These are phyloP conservation scores for Erodium trifolium DNA, from an alignment of 441 rosid species.

Conservation along the genomic window DNA sequence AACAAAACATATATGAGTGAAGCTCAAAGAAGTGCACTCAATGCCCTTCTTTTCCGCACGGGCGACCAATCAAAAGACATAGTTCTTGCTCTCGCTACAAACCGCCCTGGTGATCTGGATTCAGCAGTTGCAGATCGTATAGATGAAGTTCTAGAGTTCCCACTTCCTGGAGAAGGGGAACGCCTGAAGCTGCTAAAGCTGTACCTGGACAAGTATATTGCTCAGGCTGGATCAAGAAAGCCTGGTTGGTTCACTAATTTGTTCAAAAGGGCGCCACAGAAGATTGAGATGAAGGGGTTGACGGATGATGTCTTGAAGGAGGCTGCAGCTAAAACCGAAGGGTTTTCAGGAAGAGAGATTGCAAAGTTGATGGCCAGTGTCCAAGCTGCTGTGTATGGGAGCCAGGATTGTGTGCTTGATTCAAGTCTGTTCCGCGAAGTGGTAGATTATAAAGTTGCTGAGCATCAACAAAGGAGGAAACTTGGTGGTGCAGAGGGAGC, in stretches of 20 bases:
- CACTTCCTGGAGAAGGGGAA: conserved; percentile 75
- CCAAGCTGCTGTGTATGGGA: conserved; percentile 84
- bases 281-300: conserved; percentile 64
- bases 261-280: conserved; percentile 52
- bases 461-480: conserved; percentile 69
- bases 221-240: conserved; percentile 60
- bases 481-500: conserved; percentile 32
- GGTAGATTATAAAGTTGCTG: conserved; percentile 74
- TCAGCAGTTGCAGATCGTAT: conserved; percentile 86
- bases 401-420: conserved; percentile 64
- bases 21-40: conserved; percentile 93
- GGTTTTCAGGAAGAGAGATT: conserved; percentile 78
- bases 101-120: conserved; percentile 91
- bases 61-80: conserved; percentile 94
- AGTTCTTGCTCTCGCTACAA: conserved; percentile 89
- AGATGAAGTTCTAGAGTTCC: conserved; percentile 79
- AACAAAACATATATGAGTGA: conserved; percentile 96
- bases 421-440: conserved; percentile 64
- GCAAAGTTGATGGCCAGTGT: conserved; percentile 83
- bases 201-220: conserved; percentile 77
- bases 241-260: conserved; percentile 47
- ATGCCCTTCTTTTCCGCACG: conserved; percentile 88
- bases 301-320: conserved; percentile 64
- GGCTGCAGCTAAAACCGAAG: conserved; percentile 69
- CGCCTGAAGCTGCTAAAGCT: conserved; percentile 77